These are phyloP conservation scores for Nakaseomyces delphensis DNA, from an alignment of 1,139 yeast species.

Conservation along the genomic window DNA sequence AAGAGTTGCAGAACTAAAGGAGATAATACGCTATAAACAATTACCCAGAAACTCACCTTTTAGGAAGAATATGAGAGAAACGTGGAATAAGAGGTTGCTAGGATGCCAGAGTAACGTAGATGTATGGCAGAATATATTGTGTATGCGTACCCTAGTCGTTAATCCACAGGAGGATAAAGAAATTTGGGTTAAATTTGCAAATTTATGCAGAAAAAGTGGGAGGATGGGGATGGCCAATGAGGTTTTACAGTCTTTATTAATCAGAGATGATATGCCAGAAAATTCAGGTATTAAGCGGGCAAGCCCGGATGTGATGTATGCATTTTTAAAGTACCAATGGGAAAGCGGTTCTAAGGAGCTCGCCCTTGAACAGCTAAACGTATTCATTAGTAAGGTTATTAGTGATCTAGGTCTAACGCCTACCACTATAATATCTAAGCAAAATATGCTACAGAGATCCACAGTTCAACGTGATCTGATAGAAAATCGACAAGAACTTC, in stretches of 20 bases:
- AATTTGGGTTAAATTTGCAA: constrained; percentile 97
- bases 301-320: constrained; percentile 94
- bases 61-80: constrained; percentile 68
- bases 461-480: constrained; percentile 81
- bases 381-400: constrained; percentile 85
- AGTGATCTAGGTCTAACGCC: constrained; percentile 74
- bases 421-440: constrained; percentile 73
- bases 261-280: constrained; percentile 38
- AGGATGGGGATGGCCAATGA: constrained; percentile 88
- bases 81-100: constrained; percentile 86
- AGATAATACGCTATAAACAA: constrained; percentile 79
- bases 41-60: constrained; percentile 77
- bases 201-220: constrained; percentile 88
- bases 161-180: constrained; percentile 96
- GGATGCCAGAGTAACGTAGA: constrained; percentile 97
- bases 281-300: constrained; percentile 63
- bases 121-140: constrained; percentile 94
- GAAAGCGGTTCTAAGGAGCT: constrained; percentile 84
- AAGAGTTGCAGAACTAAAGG: constrained; percentile 94
- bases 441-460: constrained; percentile 18
- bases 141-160: constrained; percentile 86
- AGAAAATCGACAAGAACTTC: constrained; percentile 72
- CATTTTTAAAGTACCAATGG: constrained; percentile 96
- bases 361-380: constrained; percentile 77
- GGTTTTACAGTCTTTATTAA: constrained; percentile 69